phyloP scores from a whole-genome alignment of 2,329 filamentous ascomycete species.

The Verticillium albo-atrum region DNA sequence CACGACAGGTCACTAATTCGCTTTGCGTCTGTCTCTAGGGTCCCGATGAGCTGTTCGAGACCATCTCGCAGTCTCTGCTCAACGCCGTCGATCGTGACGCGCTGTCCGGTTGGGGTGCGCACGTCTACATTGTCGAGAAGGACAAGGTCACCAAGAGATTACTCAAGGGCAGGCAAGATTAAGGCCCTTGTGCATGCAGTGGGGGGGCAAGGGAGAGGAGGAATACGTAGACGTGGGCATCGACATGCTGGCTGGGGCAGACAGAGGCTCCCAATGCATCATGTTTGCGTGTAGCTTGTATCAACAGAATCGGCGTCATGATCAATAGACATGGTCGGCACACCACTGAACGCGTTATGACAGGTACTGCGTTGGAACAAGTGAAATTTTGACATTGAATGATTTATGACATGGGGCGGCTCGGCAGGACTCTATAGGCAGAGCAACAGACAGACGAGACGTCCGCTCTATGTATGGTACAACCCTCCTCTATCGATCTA shows the following conservation, averaged over 20 bases:
- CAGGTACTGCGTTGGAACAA: not conserved
- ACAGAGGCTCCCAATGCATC: not conserved
- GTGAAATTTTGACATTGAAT: constrained; percentile 11
- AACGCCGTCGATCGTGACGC: constrained; percentile 97
- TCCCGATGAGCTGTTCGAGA: constrained; percentile 96
- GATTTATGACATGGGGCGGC: not conserved
- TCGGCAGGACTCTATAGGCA: not conserved
- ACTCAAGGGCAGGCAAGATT: constrained; percentile 96
- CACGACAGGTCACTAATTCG: not conserved
- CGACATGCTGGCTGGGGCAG: not conserved
- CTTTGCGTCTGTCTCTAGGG: constrained; percentile 47
- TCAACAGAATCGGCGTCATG: constrained; percentile 26
- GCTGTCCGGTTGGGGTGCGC: constrained; percentile 94
- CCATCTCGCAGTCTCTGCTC: constrained; percentile 90
- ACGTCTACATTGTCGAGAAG: constrained; percentile 99
- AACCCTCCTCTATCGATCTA: constrained; percentile 23
- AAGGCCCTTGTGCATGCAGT: constrained; percentile 25
- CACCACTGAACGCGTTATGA: not conserved
- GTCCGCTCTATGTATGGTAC: constrained; percentile 16
- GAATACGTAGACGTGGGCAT: not conserved
- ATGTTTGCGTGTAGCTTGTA: constrained; percentile 23
- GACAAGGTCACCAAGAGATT: constrained; percentile 99
- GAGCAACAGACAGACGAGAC: not conserved
- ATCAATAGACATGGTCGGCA: not conserved
- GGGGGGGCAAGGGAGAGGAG: not conserved